Base-by-base conservation (phyloP, 805 yeast genomes). In the Naumovozyma baii region DNA sequence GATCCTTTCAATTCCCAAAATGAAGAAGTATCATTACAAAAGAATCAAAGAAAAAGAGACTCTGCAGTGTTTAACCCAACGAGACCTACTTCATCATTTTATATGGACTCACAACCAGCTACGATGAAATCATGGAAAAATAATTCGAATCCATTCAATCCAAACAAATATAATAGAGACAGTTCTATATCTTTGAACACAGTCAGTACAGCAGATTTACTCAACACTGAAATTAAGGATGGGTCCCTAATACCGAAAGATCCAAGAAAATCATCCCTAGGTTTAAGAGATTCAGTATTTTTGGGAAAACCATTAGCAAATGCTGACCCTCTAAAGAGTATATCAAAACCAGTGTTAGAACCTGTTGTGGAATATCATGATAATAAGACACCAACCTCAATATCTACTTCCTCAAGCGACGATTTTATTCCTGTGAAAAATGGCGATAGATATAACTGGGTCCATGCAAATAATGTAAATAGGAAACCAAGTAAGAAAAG, bases 191-290 rank as follows among this genome's bases (percentile, higher is more conserved):
- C 96, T 0, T 52, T 82, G 41, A 87, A 86, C 19, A 86, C 95
- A 0, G 88, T 88, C 26, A 78, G 88, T 25, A 85, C 96, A 1
- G 84, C 80, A 37, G 90, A 85, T 55, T 70, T 87, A 35, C 71
- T 86, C 54, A 81, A 84, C 3, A 85, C 87, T 30, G 73, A 86
- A 52, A 67, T 86, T 32, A 86, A 83, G 2, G 83, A 80, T 30
- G 83, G 79, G 44, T 64, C 63, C 22, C 59, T 59, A 30, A 54
- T 70, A 19, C 63, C 63, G 30, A 67, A 70, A 44, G 68, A 66
- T 39, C 69, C 70, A 16, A 58, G 65, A 42, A 67, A 67, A 46
- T 63, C 70, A 1, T 59, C 62, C 18, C 41, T 67, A 31, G 64
- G 62, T 7, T 48, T 60, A 39, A 58, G 71, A 48, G 72, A 67